Evolutionary conservation across 1,284 basidiomycete species (phyloP), one percentile per base, ranked within the genome.

Genomic region (Leccinum subrobustum): DNA sequence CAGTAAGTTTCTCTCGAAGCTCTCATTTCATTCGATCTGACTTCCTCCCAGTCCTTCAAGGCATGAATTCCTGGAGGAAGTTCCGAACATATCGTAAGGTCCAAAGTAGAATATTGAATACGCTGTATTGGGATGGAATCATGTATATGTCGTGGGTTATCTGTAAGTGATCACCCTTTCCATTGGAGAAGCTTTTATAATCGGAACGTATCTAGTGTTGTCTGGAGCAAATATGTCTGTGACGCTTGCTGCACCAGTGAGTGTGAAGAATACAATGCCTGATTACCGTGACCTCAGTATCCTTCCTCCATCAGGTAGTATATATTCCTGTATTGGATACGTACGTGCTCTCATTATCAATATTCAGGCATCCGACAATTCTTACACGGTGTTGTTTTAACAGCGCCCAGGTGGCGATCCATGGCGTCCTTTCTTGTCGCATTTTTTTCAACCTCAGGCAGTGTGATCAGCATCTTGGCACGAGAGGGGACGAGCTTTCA

Each of bases 61-160:
- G 63, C 25, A 69, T 69, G 67, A 70, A 54, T 61, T 55, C 63
- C 6, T 73, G n/a, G n/a, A n/a, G n/a, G n/a, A n/a, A n/a, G n/a
- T n/a, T n/a, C n/a, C n/a, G n/a, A n/a, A n/a, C n/a, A n/a, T n/a
- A n/a, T n/a, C n/a, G n/a, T n/a, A n/a, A n/a, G n/a, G n/a, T n/a
- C n/a, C n/a, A n/a, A n/a, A n/a, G n/a, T n/a, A n/a, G n/a, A n/a
- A n/a, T n/a, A n/a, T n/a, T n/a, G n/a, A n/a, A n/a, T n/a, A n/a
- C n/a, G n/a, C n/a, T n/a, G n/a, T n/a, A n/a, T n/a, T n/a, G n/a
- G n/a, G n/a, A n/a, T n/a, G n/a, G n/a, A n/a, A n/a, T n/a, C n/a
- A n/a, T n/a, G n/a, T n/a, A n/a, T n/a, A n/a, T n/a, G n/a, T n/a
- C n/a, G n/a, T n/a, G n/a, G n/a, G n/a, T n/a, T n/a, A n/a, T n/a